Evolutionary conservation across 176 grass and related monocot species (phyloP).

Genomic region (Phyllostachys edulis): DNA sequence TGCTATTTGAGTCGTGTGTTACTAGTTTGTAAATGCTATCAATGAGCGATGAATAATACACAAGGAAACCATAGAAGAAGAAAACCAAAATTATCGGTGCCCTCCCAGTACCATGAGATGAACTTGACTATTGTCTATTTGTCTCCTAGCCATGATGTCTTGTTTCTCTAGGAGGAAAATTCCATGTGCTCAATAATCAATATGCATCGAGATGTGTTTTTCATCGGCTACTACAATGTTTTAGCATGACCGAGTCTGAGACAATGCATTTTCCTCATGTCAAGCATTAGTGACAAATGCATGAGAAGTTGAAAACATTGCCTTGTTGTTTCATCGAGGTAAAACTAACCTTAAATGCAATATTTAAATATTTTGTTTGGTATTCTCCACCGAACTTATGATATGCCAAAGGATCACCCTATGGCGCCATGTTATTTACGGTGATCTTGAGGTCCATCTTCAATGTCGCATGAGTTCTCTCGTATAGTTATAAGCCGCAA

Average conservation of each 20-base stretch:
- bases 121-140: not conserved
- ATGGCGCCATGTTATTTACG: too few relatives aligned
- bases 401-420: too few relatives aligned
- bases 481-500: too few relatives aligned
- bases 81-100: not conserved
- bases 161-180: not conserved
- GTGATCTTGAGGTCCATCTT: too few relatives aligned
- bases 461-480: too few relatives aligned
- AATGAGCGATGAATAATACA: not conserved
- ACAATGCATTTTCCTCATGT: not conserved
- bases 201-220: not conserved
- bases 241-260: not conserved
- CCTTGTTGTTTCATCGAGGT: not conserved
- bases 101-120: not conserved
- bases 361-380: too few relatives aligned
- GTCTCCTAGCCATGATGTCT: not conserved
- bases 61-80: not conserved
- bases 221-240: not conserved
- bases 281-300: not conserved
- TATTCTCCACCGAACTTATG: too few relatives aligned
- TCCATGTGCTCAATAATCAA: not conserved
- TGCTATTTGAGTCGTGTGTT: too few relatives aligned
- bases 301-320: not conserved
- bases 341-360: too few relatives aligned
- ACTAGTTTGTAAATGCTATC: slow-evolving; percentile 3